These are phyloP conservation scores for Ophiocordyceps unilateralis DNA, from an alignment of 2,329 filamentous ascomycete genomes.

Conservation along the genomic window DNA sequence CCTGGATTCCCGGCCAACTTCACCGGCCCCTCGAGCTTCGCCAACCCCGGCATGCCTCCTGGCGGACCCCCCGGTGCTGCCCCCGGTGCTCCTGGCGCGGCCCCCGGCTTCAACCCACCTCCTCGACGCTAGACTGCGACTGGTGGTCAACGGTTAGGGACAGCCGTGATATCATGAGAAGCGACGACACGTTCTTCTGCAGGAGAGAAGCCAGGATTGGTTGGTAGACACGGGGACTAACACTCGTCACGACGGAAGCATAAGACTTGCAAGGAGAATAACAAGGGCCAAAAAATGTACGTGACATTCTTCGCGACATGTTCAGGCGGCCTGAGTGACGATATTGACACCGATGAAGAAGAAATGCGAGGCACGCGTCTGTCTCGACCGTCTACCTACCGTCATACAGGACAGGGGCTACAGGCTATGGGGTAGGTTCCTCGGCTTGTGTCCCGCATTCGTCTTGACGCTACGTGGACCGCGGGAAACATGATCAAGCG, in stretches of 20 bases:
- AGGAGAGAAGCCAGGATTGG: conserved; percentile 8
- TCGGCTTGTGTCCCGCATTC: background rate
- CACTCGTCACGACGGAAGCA: background rate
- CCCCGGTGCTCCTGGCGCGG: conserved; percentile 24
- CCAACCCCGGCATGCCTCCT: conserved; percentile 17
- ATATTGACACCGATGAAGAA: conserved; percentile 2
- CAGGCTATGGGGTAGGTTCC: background rate
- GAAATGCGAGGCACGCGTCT: background rate
- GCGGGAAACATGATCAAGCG: background rate
- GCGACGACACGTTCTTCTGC: conserved; percentile 8
- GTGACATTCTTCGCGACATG: conserved; percentile 2
- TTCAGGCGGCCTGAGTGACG: background rate
- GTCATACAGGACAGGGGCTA: background rate
- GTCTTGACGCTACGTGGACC: background rate
- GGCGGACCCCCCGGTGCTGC: conserved; percentile 12
- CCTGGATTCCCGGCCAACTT: conserved; percentile 2
- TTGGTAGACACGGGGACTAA: conserved; percentile 3
- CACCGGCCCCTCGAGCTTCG: conserved; percentile 3
- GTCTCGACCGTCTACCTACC: background rate
- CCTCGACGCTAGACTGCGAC: conserved; percentile 34
- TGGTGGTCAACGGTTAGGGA: conserved; percentile 9
- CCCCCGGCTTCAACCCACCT: conserved; percentile 62
- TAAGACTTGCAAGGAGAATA: background rate
- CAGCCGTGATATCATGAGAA: conserved; percentile 7
- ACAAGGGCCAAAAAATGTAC: conserved; percentile 3